Evolutionary conservation across 2,329 filamentous ascomycete genomes (phyloP), one percentile per base, ranked within the genome.

Genomic region (Trichoderma semiorbis): DNA sequence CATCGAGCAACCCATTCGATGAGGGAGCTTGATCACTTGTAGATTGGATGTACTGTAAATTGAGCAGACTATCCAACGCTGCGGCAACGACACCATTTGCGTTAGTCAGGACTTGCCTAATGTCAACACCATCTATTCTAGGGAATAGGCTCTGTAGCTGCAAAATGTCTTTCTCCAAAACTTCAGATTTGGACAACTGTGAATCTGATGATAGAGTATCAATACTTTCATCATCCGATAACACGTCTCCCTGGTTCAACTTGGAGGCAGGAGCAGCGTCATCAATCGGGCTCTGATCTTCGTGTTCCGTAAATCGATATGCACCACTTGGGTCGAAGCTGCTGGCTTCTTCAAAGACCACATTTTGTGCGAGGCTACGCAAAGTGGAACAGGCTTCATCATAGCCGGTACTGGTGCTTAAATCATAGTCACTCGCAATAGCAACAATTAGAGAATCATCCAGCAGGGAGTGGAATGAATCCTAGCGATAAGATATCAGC

Each of bases 31-130:
- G 84, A 69, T 88, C 84, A 0, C 88, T 88, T 1, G 85, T 87
- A 71, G 94, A 89, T 72, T 93, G 89, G 5, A 98, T 90, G 77
- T 91, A 94, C 24, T 92, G 89, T 16, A 93, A 85, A 75, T 92
- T 97, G 36, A 98, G 86, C 14, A 98, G 84, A 72, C 94, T 90
- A 76, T 97, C 94, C 73, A 97, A 90, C 1, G 93, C 89, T 16
- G 85, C 85, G 72, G 90, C 88, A 50, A 93, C 88, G 74, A 93
- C 89, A 0, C 91, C 89, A 12, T 88, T 85, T 34, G 86, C 88
- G 77, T 93, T 93, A 74, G 88, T 89, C 65, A 97, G 81, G 0
- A 90, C 88, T 74, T 90, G 87, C 55, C 84, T 83, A 32, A 97
- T 85, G 55, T 93, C 91, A 62, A 90, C 88, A 0, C 83, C 83